These are phyloP conservation scores for Flaveria sonorensis DNA, from an alignment of 129 eudicot species.

Conservation along the genomic window DNA sequence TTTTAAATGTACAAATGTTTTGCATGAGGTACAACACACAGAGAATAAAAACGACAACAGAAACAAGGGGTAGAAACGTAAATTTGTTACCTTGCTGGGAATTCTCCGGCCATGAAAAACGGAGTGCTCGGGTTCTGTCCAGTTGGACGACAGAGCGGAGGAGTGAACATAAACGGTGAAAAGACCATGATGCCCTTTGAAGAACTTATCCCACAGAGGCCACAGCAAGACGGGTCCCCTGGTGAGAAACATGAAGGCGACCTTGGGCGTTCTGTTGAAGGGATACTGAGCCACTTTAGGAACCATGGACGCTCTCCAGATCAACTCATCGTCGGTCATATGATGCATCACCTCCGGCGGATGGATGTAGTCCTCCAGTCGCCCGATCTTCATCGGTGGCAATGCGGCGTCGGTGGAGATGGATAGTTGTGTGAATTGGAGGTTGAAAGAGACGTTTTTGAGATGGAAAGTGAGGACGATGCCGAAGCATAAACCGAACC, in stretches of 20 bases:
- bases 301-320: slow-evolving; percentile 70
- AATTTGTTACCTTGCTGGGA: slow-evolving; percentile 63
- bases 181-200: slow-evolving; percentile 63
- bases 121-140: slow-evolving; percentile 42
- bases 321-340: slow-evolving; percentile 52
- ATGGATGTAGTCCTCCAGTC: slow-evolving; percentile 24
- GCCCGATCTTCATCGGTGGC: not conserved
- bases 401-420: slow-evolving; percentile 31
- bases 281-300: slow-evolving; percentile 51
- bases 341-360: slow-evolving; percentile 42
- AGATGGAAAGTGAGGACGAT: slow-evolving; percentile 50
- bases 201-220: slow-evolving; percentile 77
- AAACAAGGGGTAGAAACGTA: slow-evolving; percentile 27
- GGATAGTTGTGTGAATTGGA: slow-evolving; percentile 45
- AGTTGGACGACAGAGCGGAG: slow-evolving; percentile 52
- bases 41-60: no score
- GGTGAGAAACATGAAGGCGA: slow-evolving; percentile 78
- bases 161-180: slow-evolving; percentile 67
- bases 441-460: slow-evolving; percentile 44
- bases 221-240: slow-evolving; percentile 58
- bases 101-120: slow-evolving; percentile 64
- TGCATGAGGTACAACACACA: no score
- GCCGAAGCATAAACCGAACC: slow-evolving; percentile 61
- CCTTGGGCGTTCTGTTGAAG: slow-evolving; percentile 45
- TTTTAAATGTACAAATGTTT: not conserved